Percentiles rank a stretch among this genome's conserved stretches.
Evolutionary conservation across 1,139 yeast species (phyloP).

Genomic region (Pichia sp.): DNA sequence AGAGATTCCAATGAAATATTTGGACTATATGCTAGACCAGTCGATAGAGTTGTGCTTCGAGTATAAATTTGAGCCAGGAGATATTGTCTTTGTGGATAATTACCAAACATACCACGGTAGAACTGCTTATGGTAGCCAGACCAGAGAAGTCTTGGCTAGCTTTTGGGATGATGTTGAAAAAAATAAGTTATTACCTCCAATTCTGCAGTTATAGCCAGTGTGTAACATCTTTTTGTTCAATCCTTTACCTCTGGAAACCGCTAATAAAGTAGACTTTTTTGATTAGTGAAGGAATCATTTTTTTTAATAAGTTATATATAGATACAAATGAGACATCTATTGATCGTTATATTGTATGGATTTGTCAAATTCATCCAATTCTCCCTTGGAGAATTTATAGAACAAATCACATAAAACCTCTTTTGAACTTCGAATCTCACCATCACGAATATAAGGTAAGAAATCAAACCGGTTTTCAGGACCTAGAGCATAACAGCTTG

Average conservation of each 20-base stretch:
- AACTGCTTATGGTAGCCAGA: conserved; percentile 1
- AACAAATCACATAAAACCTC: conserved; percentile 16
- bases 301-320: no score
- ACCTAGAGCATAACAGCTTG: conserved; percentile 26
- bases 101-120: conserved; percentile 2
- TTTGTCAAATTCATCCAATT: conserved; percentile 9
- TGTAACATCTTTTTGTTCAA: no score
- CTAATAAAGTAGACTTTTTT: no score
- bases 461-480: conserved; percentile 31
- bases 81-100: not conserved
- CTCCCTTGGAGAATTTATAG: conserved; percentile 17
- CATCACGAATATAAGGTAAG: conserved; percentile 10
- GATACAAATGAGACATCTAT: no score
- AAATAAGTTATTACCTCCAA: not conserved
- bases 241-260: no score
- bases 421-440: conserved; percentile 14
- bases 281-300: no score
- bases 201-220: not conserved
- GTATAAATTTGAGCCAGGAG: conserved; percentile 2
- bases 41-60: conserved; percentile 2
- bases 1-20: not conserved
- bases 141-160: not conserved
- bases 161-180: conserved; percentile 3
- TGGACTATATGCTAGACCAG: not conserved
- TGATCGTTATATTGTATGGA: conserved; percentile 2